Conservation (phyloP, 2,329 filamentous ascomycete species). For the Gaeumannomyces tritici region DNA sequence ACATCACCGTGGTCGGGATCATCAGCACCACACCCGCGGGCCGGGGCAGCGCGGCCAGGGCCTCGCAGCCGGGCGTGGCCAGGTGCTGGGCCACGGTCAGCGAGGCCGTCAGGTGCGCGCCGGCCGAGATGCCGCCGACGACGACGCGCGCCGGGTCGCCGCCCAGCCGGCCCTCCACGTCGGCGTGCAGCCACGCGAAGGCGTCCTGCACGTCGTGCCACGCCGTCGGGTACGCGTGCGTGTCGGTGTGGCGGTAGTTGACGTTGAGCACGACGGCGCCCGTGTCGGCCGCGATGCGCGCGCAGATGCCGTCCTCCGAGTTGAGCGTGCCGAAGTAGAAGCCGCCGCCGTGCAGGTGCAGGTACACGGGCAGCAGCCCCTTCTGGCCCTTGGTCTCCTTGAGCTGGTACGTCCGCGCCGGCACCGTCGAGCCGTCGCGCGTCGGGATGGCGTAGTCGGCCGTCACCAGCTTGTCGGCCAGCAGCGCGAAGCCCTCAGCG, state of each 20-base stretch:
- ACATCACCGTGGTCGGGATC: slow-evolving; percentile 34
- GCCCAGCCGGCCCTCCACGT: slow-evolving; percentile 20
- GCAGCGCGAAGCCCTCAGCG: slow-evolving; percentile 16
- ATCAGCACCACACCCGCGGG: slow-evolving; percentile 41
- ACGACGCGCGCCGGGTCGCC: slow-evolving; percentile 28
- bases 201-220: slow-evolving; percentile 45
- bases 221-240: slow-evolving; percentile 38
- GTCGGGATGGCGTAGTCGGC: slow-evolving; percentile 19
- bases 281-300: slow-evolving; percentile 30
- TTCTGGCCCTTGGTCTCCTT: slow-evolving; percentile 40
- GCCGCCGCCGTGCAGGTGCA: slow-evolving; percentile 13
- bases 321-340: slow-evolving; percentile 44
- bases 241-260: slow-evolving; percentile 50
- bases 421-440: slow-evolving; percentile 13
- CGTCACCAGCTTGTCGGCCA: slow-evolving; percentile 18
- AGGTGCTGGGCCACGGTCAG: slow-evolving; percentile 28
- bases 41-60: slow-evolving; percentile 11
- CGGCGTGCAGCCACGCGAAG: slow-evolving; percentile 41
- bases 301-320: slow-evolving; percentile 43
- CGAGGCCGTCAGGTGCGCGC: slow-evolving; percentile 30
- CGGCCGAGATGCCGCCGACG: slow-evolving; percentile 39
- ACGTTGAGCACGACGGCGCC: slow-evolving; percentile 40
- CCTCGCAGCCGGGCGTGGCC: slow-evolving; percentile 6
- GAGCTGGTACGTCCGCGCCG: slow-evolving; percentile 15
- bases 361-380: slow-evolving; percentile 6